Evolutionary conservation across 2,329 filamentous ascomycete species (phyloP), one percentile per base, ranked within the genome.

Genomic region (Fusarium sambucinum): DNA sequence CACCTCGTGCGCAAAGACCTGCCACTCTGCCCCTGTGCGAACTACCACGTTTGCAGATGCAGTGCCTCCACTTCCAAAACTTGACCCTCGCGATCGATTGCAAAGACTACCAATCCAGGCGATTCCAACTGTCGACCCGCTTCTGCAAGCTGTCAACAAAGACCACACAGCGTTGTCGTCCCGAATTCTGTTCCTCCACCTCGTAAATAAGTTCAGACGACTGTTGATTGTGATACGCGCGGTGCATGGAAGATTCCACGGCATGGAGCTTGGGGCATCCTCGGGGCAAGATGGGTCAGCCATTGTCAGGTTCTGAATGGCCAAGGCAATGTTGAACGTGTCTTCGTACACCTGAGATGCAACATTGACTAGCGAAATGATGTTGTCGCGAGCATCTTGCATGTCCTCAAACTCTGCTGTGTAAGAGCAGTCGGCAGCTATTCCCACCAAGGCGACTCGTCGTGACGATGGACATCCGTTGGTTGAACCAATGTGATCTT

Each of bases 121-220:
- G 25, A 97, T 84, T 2, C 94, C 94, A 40, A 97, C 93, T 54
- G 94, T 92, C 23, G 90, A 86, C 41, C 87, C 90, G 0, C 92
- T 94, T 69, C 87, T 86, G 76, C 92, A 96, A 7, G 87, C 90
- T 41, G 87, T 92, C 74, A 95, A 82, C 17, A 96, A 81, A 2
- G 92, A 96, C 94, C 94, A 97, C 75, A 94, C 93, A 3, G 92
- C 93, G 77, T 95, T 96, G 42, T 96, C 93, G 3, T 83, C 81
- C 1, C 62, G 59, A 63, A 89, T 87, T 32, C 87, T 81, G 12
- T 92, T 92, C 69, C 94, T 87, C 94, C 94, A 97, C 27, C 83
- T 79, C 1, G 93, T 96, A 77, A 97, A 97, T 17, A 91, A 81
- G 76, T 92, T 93, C 37, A 97, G 82, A 2, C 94, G 90, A 64